These are phyloP conservation scores for Trichomonas gallinae DNA, from an alignment of 208 protist species.

Conservation along the genomic window DNA sequence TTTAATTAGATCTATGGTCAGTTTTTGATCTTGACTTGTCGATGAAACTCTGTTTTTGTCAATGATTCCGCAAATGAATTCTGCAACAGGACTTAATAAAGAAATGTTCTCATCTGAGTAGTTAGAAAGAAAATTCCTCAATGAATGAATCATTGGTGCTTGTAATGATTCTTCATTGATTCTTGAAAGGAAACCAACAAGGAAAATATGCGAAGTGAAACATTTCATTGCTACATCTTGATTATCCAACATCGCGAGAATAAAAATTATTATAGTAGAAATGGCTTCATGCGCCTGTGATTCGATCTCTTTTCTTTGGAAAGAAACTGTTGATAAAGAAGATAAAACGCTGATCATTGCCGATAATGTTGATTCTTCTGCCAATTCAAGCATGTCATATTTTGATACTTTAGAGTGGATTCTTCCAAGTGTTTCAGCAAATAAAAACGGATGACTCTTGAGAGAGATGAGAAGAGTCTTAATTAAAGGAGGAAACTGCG, in stretches of 20 bases:
- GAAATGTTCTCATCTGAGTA: neutral
- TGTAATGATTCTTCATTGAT: neutral
- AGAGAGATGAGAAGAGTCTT: neutral
- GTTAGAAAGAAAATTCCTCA: neutral
- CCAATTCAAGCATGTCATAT: neutral
- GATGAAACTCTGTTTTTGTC: neutral
- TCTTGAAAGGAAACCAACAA: neutral
- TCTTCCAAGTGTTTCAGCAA: neutral
- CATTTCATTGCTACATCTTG: neutral
- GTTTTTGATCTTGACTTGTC: neutral
- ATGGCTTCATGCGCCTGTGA: neutral
- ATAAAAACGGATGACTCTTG: neutral
- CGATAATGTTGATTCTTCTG: neutral
- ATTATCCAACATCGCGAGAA: neutral
- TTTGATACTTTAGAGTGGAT: neutral
- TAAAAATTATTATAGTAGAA: neutral
- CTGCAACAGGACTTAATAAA: neutral
- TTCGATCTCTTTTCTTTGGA: neutral
- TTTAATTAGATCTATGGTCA: neutral
- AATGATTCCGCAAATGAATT: slow-evolving; percentile 6
- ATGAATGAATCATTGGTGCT: neutral
- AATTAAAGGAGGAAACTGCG: neutral
- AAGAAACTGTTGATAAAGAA: neutral
- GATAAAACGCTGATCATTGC: neutral
- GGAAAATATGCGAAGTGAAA: neutral